These are phyloP conservation scores for Aeschynomene evenia DNA, from an alignment of 306 rosid species.

Conservation along the genomic window DNA sequence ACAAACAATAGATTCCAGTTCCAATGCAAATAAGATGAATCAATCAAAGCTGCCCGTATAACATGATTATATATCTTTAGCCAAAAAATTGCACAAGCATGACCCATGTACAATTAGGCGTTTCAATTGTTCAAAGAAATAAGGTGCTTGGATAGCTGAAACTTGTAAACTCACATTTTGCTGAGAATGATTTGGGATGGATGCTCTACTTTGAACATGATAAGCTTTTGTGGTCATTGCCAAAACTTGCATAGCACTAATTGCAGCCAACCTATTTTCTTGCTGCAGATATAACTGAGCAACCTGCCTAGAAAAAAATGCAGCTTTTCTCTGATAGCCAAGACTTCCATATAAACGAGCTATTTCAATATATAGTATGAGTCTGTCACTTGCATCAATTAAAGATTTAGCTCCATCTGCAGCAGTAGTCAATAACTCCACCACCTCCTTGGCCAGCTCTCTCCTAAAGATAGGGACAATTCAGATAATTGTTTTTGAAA, in stretches of 20 bases:
- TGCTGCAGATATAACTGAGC: constrained; percentile 96
- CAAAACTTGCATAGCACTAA: constrained; percentile 98
- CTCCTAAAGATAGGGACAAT: constrained; percentile 55
- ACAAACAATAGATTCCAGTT: constrained; percentile 13
- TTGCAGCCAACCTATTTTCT: constrained; percentile 90
- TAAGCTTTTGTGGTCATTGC: constrained; percentile 96
- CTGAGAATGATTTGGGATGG: constrained; percentile 40
- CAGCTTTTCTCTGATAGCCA: constrained; percentile 95
- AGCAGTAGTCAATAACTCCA: constrained; percentile 82
- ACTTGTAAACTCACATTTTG: constrained; percentile 63
- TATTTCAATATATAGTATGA: constrained; percentile 79
- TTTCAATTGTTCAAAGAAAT: constrained; percentile 1
- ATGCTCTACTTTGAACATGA: constrained; percentile 91
- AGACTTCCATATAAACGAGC: constrained; percentile 96
- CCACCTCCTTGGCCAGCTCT: constrained; percentile 92
- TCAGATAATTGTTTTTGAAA: constrained; percentile 7
- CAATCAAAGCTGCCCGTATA: constrained; percentile 13
- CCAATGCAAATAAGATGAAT: not conserved
- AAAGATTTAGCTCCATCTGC: constrained; percentile 97
- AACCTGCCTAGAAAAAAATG: constrained; percentile 95
- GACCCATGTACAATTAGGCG: constrained; percentile 1
- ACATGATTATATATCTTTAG: constrained; percentile 1
- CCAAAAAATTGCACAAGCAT: constrained; percentile 7
- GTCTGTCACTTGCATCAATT: constrained; percentile 93
- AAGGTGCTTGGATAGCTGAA: constrained; percentile 3